Conservation (phyloP, 306 rosid genomes). For the Prosopis cineraria region DNA sequence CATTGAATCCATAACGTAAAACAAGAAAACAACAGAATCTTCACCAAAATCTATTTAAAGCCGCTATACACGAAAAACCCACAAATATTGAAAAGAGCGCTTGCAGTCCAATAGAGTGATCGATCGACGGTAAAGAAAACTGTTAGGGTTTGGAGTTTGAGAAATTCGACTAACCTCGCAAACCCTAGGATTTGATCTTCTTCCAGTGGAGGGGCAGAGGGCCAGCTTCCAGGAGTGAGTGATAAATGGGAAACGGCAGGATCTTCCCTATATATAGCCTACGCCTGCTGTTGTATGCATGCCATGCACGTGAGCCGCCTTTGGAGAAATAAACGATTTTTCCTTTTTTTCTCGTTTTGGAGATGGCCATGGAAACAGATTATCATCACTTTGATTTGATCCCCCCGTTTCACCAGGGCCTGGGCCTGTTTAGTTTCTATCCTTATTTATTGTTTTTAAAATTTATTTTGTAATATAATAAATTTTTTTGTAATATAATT, state of each 20-base stretch:
- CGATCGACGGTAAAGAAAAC: background rate
- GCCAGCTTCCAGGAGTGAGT: background rate
- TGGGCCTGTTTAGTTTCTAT: no score
- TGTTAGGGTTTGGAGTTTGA: background rate
- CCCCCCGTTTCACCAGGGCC: no score
- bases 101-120: background rate
- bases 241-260: background rate
- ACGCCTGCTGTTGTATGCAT: background rate
- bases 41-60: background rate
- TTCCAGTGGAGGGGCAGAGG: background rate
- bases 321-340: background rate
- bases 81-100: background rate
- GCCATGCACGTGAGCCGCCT: background rate
- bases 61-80: background rate
- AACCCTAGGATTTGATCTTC: slow-evolving; percentile 15
- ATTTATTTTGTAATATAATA: no score
- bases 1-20: background rate
- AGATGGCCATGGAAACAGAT: no score
- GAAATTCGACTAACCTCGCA: background rate
- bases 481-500: no score
- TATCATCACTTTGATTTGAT: no score
- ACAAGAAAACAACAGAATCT: background rate
- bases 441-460: no score
- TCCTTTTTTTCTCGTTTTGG: background rate
- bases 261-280: background rate